phyloP scores from a whole-genome alignment of 208 protist species.

The Acanthamoeba royreba region DNA sequence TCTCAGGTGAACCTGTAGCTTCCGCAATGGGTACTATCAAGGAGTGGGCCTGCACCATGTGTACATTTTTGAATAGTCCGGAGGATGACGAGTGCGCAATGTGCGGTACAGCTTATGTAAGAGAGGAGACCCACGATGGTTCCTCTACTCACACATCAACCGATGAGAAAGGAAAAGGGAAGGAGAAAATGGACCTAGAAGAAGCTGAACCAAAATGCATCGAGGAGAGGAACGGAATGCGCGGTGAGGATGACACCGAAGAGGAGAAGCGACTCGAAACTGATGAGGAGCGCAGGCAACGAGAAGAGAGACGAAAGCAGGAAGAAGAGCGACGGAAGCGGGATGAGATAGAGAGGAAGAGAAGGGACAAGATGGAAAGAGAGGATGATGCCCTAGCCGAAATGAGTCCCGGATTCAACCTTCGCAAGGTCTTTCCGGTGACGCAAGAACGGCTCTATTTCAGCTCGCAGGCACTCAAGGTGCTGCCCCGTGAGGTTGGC shows the following conservation, averaged over 20 bases:
- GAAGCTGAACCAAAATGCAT: not conserved
- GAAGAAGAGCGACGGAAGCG: not conserved
- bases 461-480: not conserved
- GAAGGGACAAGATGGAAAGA: not conserved
- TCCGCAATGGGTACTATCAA: not conserved
- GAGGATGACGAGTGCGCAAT: not conserved
- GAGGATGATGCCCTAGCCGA: not conserved
- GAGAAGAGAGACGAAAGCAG: not conserved
- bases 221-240: not conserved
- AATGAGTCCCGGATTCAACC: not conserved
- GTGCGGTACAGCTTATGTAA: not conserved
- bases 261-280: not conserved
- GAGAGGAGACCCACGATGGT: not conserved
- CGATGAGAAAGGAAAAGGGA: not conserved
- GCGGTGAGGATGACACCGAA: not conserved
- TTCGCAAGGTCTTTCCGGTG: not conserved
- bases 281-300: not conserved
- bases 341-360: not conserved
- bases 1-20: not conserved
- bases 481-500: not conserved
- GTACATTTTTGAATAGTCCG: not conserved
- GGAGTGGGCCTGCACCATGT: not conserved
- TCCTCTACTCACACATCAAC: not conserved
- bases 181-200: not conserved
- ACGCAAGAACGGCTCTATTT: not conserved